phyloP scores from a whole-genome alignment of 139 green algal genomes.

The Haematococcus sp. region DNA sequence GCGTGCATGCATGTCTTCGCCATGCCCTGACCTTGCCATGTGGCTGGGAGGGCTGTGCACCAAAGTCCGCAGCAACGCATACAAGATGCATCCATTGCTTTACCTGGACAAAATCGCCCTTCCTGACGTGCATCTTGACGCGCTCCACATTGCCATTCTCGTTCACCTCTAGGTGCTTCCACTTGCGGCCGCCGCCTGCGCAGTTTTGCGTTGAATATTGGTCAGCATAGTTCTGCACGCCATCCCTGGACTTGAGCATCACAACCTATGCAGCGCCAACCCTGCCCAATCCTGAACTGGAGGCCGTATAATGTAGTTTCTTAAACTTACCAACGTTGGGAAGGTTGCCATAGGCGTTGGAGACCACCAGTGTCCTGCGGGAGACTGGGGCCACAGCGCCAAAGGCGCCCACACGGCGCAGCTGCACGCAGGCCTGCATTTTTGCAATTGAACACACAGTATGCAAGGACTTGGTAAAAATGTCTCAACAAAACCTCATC shows the following conservation, averaged over 20 bases:
- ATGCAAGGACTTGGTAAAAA: too few species aligned
- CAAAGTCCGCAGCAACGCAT: background rate
- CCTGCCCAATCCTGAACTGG: background rate
- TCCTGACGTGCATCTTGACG: conserved; percentile 84
- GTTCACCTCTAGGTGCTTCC: conserved; percentile 75
- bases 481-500: too few species aligned
- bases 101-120: conserved; percentile 83
- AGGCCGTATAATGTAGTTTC: background rate
- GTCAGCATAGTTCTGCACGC: background rate
- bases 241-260: background rate
- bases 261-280: background rate
- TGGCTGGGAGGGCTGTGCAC: too few species aligned
- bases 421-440: background rate
- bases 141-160: conserved; percentile 80
- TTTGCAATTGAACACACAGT: too few species aligned
- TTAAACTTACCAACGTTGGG: conserved; percentile 36
- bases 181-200: conserved; percentile 77
- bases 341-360: conserved; percentile 33
- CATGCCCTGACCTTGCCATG: too few species aligned
- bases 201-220: background rate
- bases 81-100: background rate
- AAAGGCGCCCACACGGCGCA: conserved; percentile 2
- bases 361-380: conserved; percentile 1
- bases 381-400: background rate
- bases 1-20: background rate